Evolutionary conservation across 1,284 basidiomycete species (phyloP).

Genomic region (Cryptococcus sp.): DNA sequence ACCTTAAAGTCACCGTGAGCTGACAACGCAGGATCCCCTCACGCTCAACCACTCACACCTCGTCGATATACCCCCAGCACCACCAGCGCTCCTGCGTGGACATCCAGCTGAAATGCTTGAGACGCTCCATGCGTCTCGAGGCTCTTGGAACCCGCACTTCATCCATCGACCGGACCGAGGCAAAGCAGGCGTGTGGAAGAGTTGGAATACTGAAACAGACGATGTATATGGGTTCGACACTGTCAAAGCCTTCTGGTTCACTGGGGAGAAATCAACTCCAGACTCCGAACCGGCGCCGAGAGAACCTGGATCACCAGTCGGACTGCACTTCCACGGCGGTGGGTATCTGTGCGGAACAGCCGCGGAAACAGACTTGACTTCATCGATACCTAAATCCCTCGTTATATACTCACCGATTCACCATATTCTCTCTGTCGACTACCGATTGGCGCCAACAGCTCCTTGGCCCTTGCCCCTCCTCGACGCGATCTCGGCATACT

Average conservation of each 20-base stretch:
- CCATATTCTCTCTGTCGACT: constrained; percentile 47
- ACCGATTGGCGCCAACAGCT: constrained; percentile 36
- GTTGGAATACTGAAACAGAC: constrained; percentile 26
- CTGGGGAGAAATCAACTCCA: constrained; percentile 33
- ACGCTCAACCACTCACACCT: constrained; percentile 40
- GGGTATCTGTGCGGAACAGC: constrained; percentile 48
- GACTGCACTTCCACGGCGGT: constrained; percentile 47
- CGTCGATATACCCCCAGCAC: constrained; percentile 38
- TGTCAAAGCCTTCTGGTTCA: constrained; percentile 47
- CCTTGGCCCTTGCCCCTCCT: constrained; percentile 67
- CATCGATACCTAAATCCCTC: constrained; percentile 38
- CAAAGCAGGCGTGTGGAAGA: constrained; percentile 24
- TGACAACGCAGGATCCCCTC: constrained; percentile 27
- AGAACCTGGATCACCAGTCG: constrained; percentile 36
- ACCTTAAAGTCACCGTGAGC: background rate
- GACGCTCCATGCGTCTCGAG: constrained; percentile 29
- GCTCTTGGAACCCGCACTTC: constrained; percentile 39
- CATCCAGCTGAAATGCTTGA: constrained; percentile 33
- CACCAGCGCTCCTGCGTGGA: constrained; percentile 33
- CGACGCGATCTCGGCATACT: constrained; percentile 65
- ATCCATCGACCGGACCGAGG: constrained; percentile 24
- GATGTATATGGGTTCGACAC: constrained; percentile 34
- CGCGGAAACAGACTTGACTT: constrained; percentile 44
- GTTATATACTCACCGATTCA: constrained; percentile 43
- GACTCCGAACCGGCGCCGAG: constrained; percentile 15